Conservation (phyloP, 179 eudicot species). For the Silene vulgaris region DNA sequence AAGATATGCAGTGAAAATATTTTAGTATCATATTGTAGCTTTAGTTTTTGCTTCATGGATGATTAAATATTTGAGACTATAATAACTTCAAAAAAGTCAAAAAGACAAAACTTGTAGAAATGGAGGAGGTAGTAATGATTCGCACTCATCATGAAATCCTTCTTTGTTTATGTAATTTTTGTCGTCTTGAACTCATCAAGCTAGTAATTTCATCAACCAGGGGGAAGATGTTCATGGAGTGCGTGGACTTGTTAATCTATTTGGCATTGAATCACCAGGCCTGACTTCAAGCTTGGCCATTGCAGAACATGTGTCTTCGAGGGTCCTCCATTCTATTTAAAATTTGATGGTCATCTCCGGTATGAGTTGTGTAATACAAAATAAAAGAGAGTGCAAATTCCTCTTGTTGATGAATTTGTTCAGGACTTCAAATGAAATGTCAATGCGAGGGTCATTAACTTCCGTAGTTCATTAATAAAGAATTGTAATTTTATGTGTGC, state of each 20-base stretch:
- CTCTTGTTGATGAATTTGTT: too few relatives aligned
- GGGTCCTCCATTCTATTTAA: conserved; percentile 22
- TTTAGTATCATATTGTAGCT: too few relatives aligned
- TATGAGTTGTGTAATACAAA: background rate
- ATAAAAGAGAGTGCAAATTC: too few relatives aligned
- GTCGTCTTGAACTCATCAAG: conserved; percentile 6
- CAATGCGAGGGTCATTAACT: too few relatives aligned
- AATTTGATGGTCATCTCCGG: background rate
- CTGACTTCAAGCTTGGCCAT: conserved; percentile 85
- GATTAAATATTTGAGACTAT: too few relatives aligned
- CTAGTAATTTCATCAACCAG: conserved; percentile 30
- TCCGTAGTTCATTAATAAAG: too few relatives aligned
- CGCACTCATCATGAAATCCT: background rate
- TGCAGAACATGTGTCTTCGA: conserved; percentile 57
- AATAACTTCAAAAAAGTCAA: too few relatives aligned
- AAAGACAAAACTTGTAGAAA: too few relatives aligned
- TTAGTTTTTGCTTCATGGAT: too few relatives aligned
- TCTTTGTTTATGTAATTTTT: background rate
- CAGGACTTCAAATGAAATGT: too few relatives aligned
- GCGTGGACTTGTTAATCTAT: conserved; percentile 69
- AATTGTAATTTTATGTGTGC: too few relatives aligned
- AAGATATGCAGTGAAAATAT: too few relatives aligned
- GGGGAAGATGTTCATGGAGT: conserved; percentile 68
- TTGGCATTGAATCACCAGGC: conserved; percentile 92
- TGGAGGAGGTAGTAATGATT: background rate